Conservation (phyloP, 2,329 filamentous ascomycete genomes). For the Xylariaceae sp. region DNA sequence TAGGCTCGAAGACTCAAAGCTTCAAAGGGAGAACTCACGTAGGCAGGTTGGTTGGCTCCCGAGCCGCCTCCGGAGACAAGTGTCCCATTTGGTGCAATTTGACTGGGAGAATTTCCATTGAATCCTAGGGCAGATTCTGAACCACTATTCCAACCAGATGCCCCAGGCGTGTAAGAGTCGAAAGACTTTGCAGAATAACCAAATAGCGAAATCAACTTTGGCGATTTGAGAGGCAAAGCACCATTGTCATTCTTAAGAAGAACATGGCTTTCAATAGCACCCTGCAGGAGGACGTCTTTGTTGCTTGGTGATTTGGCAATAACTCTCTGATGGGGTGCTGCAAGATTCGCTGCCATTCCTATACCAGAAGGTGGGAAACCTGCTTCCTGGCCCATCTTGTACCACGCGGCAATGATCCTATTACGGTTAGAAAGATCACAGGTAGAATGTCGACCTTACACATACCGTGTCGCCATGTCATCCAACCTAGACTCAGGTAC, state of each 20-base stretch:
- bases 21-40: slow-evolving; percentile 49
- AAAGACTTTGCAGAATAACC: slow-evolving; percentile 62
- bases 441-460: neutral
- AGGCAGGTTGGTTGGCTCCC: slow-evolving; percentile 42
- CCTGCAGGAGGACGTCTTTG: slow-evolving; percentile 53
- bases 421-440: slow-evolving; percentile 7
- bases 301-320: slow-evolving; percentile 57
- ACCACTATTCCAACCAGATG: slow-evolving; percentile 41
- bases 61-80: slow-evolving; percentile 42
- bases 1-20: slow-evolving; percentile 50
- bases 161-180: slow-evolving; percentile 44
- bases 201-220: slow-evolving; percentile 60
- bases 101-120: slow-evolving; percentile 29
- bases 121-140: slow-evolving; percentile 33
- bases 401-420: slow-evolving; percentile 60
- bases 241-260: slow-evolving; percentile 65
- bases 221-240: slow-evolving; percentile 59
- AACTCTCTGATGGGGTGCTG: slow-evolving; percentile 55
- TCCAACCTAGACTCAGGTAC: slow-evolving; percentile 60
- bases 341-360: slow-evolving; percentile 56
- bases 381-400: slow-evolving; percentile 58
- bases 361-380: slow-evolving; percentile 51
- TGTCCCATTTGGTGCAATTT: slow-evolving; percentile 53
- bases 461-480: slow-evolving; percentile 62
- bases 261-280: slow-evolving; percentile 66